Percentiles rank a stretch among this genome's conserved stretches.
phyloP scores from a whole-genome alignment of 495 filamentous ascomycete genomes.

The Gamarada debralockiae region DNA sequence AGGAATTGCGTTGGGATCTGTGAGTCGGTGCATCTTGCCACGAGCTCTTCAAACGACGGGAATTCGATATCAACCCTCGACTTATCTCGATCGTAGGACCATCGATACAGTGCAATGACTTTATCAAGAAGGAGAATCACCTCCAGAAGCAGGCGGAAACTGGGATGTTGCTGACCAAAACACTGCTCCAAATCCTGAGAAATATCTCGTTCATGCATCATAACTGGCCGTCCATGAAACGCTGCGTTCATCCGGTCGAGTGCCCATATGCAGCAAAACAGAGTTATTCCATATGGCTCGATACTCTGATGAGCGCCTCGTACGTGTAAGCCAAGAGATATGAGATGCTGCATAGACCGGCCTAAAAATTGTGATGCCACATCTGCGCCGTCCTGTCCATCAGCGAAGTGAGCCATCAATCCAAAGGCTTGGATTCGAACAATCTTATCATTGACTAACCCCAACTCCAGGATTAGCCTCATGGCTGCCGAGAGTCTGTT shows the following conservation, averaged over 20 bases:
- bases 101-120: conserved; percentile 66
- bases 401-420: conserved; percentile 26
- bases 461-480: conserved; percentile 28
- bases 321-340: conserved; percentile 62
- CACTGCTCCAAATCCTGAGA: conserved; percentile 45
- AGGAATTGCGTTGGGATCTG: conserved; percentile 35
- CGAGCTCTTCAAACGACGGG: conserved; percentile 64
- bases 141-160: conserved; percentile 42
- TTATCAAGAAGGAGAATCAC: conserved; percentile 53
- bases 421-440: conserved; percentile 28
- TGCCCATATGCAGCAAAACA: conserved; percentile 68
- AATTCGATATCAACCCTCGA: conserved; percentile 48
- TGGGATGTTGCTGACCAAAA: conserved; percentile 46
- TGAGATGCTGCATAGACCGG: conserved; percentile 51
- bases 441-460: conserved; percentile 26
- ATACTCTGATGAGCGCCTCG: conserved; percentile 16
- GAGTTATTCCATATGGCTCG: conserved; percentile 19
- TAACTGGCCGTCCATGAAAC: conserved; percentile 59
- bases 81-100: conserved; percentile 38
- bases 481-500: conserved; percentile 26
- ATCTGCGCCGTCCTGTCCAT: conserved; percentile 27
- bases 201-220: conserved; percentile 64
- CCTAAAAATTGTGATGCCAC: conserved; percentile 16
- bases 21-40: conserved; percentile 40
- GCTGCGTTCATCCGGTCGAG: conserved; percentile 63